phyloP scores from a whole-genome alignment of 2,329 filamentous ascomycete genomes.

The Ascochyta koolunga region DNA sequence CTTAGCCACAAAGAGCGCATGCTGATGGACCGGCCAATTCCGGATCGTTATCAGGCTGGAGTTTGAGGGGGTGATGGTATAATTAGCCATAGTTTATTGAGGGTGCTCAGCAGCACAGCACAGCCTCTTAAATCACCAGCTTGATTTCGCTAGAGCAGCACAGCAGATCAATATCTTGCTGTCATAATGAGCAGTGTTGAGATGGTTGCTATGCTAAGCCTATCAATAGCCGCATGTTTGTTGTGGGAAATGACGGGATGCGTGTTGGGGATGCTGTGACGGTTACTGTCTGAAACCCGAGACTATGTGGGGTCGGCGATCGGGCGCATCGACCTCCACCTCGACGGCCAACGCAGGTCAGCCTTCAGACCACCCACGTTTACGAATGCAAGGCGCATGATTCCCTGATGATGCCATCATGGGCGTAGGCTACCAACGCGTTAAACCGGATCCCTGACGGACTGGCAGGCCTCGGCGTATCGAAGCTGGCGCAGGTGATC shows the following conservation, averaged over 20 bases:
- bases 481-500: constrained; percentile 32
- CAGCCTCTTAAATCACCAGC: background rate
- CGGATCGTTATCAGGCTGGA: constrained; percentile 35
- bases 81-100: constrained; percentile 11
- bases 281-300: constrained; percentile 30
- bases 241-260: constrained; percentile 11
- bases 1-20: constrained; percentile 27
- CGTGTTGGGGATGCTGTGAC: constrained; percentile 30
- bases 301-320: constrained; percentile 29
- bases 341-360: constrained; percentile 20
- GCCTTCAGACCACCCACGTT: constrained; percentile 45
- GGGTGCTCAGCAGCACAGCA: background rate
- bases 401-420: constrained; percentile 41
- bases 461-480: constrained; percentile 40
- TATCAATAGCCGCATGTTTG: constrained; percentile 11
- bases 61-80: constrained; percentile 20
- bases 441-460: constrained; percentile 35
- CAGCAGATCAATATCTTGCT: background rate
- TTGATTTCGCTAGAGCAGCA: background rate
- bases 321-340: constrained; percentile 15
- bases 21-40: constrained; percentile 30
- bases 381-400: constrained; percentile 39
- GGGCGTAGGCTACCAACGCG: constrained; percentile 21
- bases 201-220: constrained; percentile 6
- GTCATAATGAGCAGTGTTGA: background rate